Conservation (phyloP, 1,284 basidiomycete genomes). For the Cryptococcus sp. region DNA sequence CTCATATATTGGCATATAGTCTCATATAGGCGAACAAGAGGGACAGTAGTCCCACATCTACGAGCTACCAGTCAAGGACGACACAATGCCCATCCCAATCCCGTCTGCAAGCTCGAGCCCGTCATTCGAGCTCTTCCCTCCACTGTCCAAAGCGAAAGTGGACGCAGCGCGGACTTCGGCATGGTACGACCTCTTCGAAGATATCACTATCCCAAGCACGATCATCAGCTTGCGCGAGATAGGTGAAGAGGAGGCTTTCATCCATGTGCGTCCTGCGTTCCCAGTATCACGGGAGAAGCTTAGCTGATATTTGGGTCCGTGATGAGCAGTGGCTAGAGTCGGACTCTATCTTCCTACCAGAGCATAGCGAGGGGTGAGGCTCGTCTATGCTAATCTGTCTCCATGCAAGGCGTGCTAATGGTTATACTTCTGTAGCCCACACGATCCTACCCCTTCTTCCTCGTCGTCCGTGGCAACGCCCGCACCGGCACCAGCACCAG, state of each 20-base stretch:
- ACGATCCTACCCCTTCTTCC: no score
- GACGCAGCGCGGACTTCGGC: constrained; percentile 79
- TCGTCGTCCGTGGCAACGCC: neutral
- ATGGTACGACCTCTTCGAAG: constrained; percentile 79
- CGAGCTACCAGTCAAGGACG: neutral
- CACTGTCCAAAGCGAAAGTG: constrained; percentile 59
- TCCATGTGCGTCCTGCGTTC: constrained; percentile 59
- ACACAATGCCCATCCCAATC: constrained; percentile 28
- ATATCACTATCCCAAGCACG: constrained; percentile 72
- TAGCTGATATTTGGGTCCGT: constrained; percentile 3
- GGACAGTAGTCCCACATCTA: no score
- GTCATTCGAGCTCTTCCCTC: constrained; percentile 58
- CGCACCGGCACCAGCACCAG: neutral
- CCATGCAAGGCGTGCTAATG: no score
- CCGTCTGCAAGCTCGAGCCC: neutral
- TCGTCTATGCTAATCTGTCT: no score
- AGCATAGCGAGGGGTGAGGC: constrained; percentile 41
- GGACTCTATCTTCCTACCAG: constrained; percentile 57
- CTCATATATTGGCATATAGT: no score
- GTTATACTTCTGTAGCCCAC: no score
- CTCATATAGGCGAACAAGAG: no score
- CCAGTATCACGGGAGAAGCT: constrained; percentile 9
- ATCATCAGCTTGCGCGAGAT: constrained; percentile 79
- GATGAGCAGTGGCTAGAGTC: constrained; percentile 34
- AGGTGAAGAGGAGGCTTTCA: constrained; percentile 78